Evolutionary conservation across 2,329 filamentous ascomycete genomes (phyloP), one percentile per base, ranked within the genome.

Genomic region (Tricladium varicosporioides): DNA sequence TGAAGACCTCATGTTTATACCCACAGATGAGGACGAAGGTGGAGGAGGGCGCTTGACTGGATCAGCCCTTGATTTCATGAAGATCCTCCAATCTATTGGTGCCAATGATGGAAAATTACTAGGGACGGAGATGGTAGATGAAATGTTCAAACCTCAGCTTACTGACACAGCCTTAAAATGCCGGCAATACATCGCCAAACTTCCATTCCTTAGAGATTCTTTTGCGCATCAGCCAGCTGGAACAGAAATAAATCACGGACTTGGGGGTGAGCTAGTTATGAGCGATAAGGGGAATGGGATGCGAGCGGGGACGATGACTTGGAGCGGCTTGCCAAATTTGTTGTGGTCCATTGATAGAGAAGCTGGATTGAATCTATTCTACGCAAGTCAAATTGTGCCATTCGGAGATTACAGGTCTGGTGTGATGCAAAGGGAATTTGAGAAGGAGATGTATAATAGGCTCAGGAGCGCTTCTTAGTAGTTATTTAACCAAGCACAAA

Each of bases 81-180:
- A 73, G 47, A 63, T 83, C 2, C 63, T 80, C 2, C 70, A 70
- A 2, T 79, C 77, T 2, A 65, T 84, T 1, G 71, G 82, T 0
- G 65, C 70, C 1, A 75, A 82, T 47, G 80, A 83, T 55, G 77
- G 74, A 5, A 77, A 72, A 42, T 60, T 84, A 0, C 71, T 84
- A 9, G 72, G 69, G 22, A 68, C 70, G 0, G 66, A 67, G 2
- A 79, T 74, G 0, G 71, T 77, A 0, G 70, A 75, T 0, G 63
- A 71, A 42, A 74, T 84, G 70, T 83, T 82, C 61, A 62, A 70
- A 54, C 72, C 79, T 0, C 80, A 80, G 48, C 73, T 84, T 0
- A 68, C 59, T 3, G 54, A 59, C 0, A 60, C 63, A 46, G 40
- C 59, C 14, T 58, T 60, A 32, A 13, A 11, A 13, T n/a, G n/a